phyloP scores from a whole-genome alignment of 805 yeast species.

The Cyberlindnera amylophila region DNA sequence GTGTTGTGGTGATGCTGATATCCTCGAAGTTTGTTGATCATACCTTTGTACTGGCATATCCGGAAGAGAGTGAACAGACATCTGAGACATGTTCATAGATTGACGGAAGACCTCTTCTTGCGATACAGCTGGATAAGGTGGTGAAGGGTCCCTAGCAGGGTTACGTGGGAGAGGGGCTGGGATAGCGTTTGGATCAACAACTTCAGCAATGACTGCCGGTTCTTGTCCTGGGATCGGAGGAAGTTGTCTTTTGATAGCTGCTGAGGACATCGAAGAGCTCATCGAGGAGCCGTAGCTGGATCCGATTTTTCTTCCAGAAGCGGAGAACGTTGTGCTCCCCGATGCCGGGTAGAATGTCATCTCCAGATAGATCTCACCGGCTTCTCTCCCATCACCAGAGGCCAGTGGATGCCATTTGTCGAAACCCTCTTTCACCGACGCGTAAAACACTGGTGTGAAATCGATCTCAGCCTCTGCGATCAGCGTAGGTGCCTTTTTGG shows the following conservation, averaged over 20 bases:
- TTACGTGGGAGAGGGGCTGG: constrained; percentile 25
- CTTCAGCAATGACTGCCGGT: background rate
- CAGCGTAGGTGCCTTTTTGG: constrained; percentile 79
- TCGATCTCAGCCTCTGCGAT: constrained; percentile 82
- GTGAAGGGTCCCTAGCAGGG: background rate
- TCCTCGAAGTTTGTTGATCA: background rate
- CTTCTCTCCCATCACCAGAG: constrained; percentile 59
- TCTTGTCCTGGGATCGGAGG: constrained; percentile 29
- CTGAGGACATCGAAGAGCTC: constrained; percentile 2
- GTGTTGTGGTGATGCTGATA: background rate
- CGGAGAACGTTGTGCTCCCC: constrained; percentile 19
- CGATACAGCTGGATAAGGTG: background rate
- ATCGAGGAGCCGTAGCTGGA: constrained; percentile 8
- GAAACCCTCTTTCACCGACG: constrained; percentile 66
- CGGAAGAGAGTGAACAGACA: constrained; percentile 22
- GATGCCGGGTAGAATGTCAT: constrained; percentile 80
- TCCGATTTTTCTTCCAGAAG: constrained; percentile 3
- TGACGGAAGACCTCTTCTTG: constrained; percentile 1
- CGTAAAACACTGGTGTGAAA: constrained; percentile 65
- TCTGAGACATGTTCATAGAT: constrained; percentile 9
- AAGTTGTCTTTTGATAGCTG: constrained; percentile 23
- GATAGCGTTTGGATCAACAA: constrained; percentile 6
- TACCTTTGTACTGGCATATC: constrained; percentile 20
- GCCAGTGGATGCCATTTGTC: constrained; percentile 81
- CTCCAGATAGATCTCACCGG: constrained; percentile 86